Evolutionary conservation across 1,139 yeast species (phyloP), one percentile per base, ranked within the genome.

Genomic region (Eremothecium coryli): DNA sequence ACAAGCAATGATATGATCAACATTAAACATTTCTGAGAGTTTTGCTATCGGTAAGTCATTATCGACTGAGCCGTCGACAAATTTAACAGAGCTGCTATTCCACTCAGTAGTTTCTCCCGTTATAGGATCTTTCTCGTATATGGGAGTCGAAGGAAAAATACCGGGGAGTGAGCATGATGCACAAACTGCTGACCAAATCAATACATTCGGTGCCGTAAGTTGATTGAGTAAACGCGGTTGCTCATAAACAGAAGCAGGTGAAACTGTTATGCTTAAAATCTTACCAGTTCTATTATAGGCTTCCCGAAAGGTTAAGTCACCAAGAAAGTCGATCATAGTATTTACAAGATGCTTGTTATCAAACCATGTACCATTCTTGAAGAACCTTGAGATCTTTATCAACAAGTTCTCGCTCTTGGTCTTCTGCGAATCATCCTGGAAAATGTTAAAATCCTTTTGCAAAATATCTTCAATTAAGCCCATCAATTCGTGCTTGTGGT

Each of bases 151-250:
- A 0, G 94, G 82, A 55, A 90, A 93, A 2, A 90, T 70, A 1
- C 95, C 82, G 0, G 99, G 98, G 16, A 90, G 70, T 0, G 97
- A 79, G 58, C 98, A 90, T 26, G 95, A 82, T 1, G 97, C 96
- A 61, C 96, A 86, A 1, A 90, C 96, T 0, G 97, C 98, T 1
- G 95, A 84, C 90, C 95, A 80, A 26, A 90, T 79, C 13, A 90
- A 68, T 4, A 88, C 97, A 52, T 93, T 84, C 0, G 98, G 98
- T 0, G 97, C 88, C 0, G 98, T 90, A 36, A 93, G 67, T 50
- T 90, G 86, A 52, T 90, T 90, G 29, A 90, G 66, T 36, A 90
- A 64, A 14, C 90, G 69, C 3, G 95, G 95, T 26, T 84, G 67
- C 75, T 81, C 90, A 49, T 78, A 82, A 18, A 76, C 66, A 2